Evolutionary conservation across 1,284 basidiomycete species (phyloP), one percentile per base, ranked within the genome.

Genomic region (Trichosporon faecale): DNA sequence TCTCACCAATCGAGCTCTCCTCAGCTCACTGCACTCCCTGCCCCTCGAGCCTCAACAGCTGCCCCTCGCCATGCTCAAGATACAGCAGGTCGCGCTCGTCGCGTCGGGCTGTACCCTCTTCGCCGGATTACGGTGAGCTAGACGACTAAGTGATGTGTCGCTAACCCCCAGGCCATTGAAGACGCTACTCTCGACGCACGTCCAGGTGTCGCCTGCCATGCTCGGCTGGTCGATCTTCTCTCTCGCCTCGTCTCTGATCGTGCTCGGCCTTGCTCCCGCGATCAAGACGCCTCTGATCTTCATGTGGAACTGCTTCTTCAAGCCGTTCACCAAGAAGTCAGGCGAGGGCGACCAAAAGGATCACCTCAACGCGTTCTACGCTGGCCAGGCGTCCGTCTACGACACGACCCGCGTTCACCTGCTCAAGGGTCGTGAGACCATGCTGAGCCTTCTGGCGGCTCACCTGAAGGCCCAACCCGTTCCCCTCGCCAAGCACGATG

Each of bases 361-460:
- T 7, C 73, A 81, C 11, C 76, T 86, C 1, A 78, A 85, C 70
- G 74, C 76, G 83, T 91, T 91, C 78, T 91, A 91, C 77, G 77
- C 85, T 68, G 89, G 89, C 11, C 90, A 91, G 77, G 90, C 90
- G 0, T 87, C 88, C 49, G 87, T 91, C 23, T 91, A 91, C 75
- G 91, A 91, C 83, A 80, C 83, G 37, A 91, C 90, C 0, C 84
- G 91, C 4, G 84, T 83, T 31, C 82, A 85, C 29, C 85, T 91
- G 0, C 84, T 91, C 8, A 87, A 89, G n/a, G 90, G 91, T 0
- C 84, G 90, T 27, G 87, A 88, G 73, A 90, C 89, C 2, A 90
- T 92, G 88, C 84, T 91, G 31, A 86, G 86, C 74, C 85, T 93
- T 12, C 88, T 89, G 21, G 90, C 90, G 0, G 88, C 88, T 29